Evolutionary conservation across 345 rosid species (phyloP), one percentile per base, ranked within the genome.

Genomic region (Pistacia atlantica): DNA sequence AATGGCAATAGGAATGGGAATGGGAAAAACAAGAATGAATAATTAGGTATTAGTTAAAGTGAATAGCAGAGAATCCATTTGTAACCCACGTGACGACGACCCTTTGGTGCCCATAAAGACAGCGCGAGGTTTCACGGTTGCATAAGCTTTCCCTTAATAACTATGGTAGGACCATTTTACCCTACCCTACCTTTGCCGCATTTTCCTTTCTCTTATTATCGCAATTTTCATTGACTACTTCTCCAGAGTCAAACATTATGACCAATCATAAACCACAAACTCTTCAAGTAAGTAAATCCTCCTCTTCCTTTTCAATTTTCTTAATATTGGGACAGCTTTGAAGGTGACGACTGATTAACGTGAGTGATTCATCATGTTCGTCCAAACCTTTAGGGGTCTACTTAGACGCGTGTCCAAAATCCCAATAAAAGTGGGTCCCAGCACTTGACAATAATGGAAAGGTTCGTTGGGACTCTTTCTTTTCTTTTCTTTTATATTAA

Each of bases 261-360:
- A 59, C 66, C 75, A 72, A 45, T 72, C 22, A 45, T 16, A 46
- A 14, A 3, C 5, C 1, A 35, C 25, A 49, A 62, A 49, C 38
- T 42, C 8, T 42, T 25, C 25, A 25, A 25, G 42, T 4, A 42
- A 42, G 1, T 6, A 42, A 42, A 42, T 7, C 64, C 5, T 33
- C 18, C 25, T 46, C 67, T 22, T 65, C 12, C 59, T 72, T 12
- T 77, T 54, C 62, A 4, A 3, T 13, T 25, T 69, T 16, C 3
- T 2, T 49, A 13, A 49, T 49, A 49, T 31, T 31, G 58, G 33
- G 17, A 42, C 49, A 8, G 58, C 58, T 22, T 25, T 12, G 77
- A 66, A 51, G 76, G 60, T 80, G 87, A 79, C 84, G 81, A 57
- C 51, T 13, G 74, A 31, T 38, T 28, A 54, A 64, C 79, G 83